Base-by-base conservation (phyloP, 2,329 filamentous ascomycete species). In the Penicillium crustosum region DNA sequence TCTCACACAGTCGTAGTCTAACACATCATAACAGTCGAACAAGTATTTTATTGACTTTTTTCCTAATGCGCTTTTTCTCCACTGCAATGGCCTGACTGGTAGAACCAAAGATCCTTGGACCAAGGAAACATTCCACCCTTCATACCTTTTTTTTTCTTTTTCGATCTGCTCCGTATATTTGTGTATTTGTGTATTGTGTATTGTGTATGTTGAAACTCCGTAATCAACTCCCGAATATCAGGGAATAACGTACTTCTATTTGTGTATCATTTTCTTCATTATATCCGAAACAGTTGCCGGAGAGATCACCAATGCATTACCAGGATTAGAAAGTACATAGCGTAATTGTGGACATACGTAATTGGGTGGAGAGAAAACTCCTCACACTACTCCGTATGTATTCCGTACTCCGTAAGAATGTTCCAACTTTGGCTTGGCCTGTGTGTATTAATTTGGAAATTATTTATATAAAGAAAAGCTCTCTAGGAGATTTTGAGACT, bases 41-140 rank as follows among this genome's bases (percentile, higher is more conserved):
- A 19, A 23, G 31, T 29, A 29, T 31, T 29, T 44, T 56, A 47
- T 53, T 57, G 49, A 53, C 49, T 42, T 57, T 57, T 57, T 53
- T 29, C 49, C 49, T 42, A 48, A 42, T 9, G 3, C n/a, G 25
- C 19, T 7, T 25, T 17, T 21, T 31, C 52, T 49, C 52, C 43
- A 54, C 52, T 29, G 13, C 3, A 8, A 47, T 47, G n/a, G 6
- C 27, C 31, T 43, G 51, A 53, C 41, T 53, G 51, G 51, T 6
- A 44, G 31, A 35, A 36, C 43, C 52, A 39, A 12, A 25, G 23
- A 31, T 29, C 12, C 5, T 6, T 35, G 12, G 1, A 27, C 53
- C 42, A 53, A 25, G 49, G 49, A 47, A 53, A 44, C 49, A 57
- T 57, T 57, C 54, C 54, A 35, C 43, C 55, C 55, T 57, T 33